phyloP scores from a whole-genome alignment of 768 basidiomycete species.

The Podaxis sp. region DNA sequence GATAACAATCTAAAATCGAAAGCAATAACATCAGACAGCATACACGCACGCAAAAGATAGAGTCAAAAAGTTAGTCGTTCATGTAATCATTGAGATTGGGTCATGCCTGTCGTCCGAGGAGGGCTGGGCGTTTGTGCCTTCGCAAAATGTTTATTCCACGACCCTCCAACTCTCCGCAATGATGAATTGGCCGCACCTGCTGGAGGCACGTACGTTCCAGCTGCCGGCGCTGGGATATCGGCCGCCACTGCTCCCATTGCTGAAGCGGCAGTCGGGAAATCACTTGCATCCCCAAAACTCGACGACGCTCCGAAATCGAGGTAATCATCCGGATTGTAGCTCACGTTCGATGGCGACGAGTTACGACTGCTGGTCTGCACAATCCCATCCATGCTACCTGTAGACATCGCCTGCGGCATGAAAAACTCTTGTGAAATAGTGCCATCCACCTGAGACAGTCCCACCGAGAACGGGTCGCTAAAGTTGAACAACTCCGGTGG shows the following conservation, averaged over 20 bases:
- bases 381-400: neutral
- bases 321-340: conserved; percentile 33
- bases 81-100: conserved; percentile 25
- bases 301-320: conserved; percentile 33
- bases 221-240: conserved; percentile 17
- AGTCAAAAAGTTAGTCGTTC: conserved; percentile 13
- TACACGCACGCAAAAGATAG: conserved; percentile 12
- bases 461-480: conserved; percentile 3
- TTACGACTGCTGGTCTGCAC: neutral
- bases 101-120: conserved; percentile 20
- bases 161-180: conserved; percentile 54
- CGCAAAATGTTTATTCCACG: conserved; percentile 38
- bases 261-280: conserved; percentile 7
- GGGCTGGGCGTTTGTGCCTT: conserved; percentile 27
- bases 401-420: neutral
- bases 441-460: neutral
- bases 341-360: neutral
- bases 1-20: conserved; percentile 16
- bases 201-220: conserved; percentile 48
- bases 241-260: neutral
- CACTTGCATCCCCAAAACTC: neutral
- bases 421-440: neutral
- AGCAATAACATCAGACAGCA: conserved; percentile 23
- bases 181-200: conserved; percentile 50
- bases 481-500: conserved; percentile 9